These are phyloP conservation scores for Talaromyces wortmannii DNA, from an alignment of 495 filamentous ascomycete genomes.

Conservation along the genomic window DNA sequence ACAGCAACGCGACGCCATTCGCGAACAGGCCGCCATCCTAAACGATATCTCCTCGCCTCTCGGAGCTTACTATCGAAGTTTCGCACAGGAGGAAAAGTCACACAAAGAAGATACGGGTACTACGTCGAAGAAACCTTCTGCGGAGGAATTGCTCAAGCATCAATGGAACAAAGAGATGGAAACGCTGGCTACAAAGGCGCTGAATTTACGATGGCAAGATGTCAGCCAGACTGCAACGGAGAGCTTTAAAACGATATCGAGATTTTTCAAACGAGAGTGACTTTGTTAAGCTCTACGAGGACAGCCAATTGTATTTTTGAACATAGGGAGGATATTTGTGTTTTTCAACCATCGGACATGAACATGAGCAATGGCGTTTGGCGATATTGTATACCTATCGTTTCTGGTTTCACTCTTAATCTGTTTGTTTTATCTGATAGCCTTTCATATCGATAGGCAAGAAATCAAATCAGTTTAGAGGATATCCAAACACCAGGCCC, in stretches of 20 bases:
- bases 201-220: constrained; percentile 56
- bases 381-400: neutral
- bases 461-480: too few relatives aligned
- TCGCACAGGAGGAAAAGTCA: constrained; percentile 20
- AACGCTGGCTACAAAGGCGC: constrained; percentile 56
- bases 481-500: too few relatives aligned
- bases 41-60: constrained; percentile 44
- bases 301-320: neutral
- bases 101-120: constrained; percentile 25
- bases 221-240: constrained; percentile 41
- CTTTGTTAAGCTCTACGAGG: neutral
- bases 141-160: constrained; percentile 66
- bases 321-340: neutral
- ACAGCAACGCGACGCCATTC: constrained; percentile 63
- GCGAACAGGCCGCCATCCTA: constrained; percentile 58
- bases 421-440: too few relatives aligned
- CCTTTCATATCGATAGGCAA: too few relatives aligned
- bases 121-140: constrained; percentile 36
- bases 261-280: constrained; percentile 30
- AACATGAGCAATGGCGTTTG: neutral
- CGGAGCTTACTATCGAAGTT: constrained; percentile 35
- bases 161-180: constrained; percentile 74
- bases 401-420: neutral
- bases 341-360: neutral
- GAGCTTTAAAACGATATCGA: constrained; percentile 22